Evolutionary conservation across 2,329 filamentous ascomycete genomes (phyloP).

Genomic region (Curvularia hawaiiensis): DNA sequence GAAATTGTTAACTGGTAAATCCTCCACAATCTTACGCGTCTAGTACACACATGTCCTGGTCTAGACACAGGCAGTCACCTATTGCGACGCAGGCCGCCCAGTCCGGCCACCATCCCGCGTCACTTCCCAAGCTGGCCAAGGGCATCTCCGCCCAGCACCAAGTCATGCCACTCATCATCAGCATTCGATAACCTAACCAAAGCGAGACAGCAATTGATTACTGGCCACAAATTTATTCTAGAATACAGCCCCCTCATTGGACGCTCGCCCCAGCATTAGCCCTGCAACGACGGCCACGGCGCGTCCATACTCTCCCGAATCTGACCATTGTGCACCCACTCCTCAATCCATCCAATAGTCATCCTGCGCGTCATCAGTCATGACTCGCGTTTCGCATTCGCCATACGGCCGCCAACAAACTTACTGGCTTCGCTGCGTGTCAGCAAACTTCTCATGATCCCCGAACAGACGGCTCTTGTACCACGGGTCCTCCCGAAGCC

Average conservation of each 20-base stretch:
- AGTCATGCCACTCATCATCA: not conserved
- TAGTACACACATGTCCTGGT: not conserved
- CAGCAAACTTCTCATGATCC: constrained; percentile 58
- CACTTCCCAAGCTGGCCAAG: not conserved
- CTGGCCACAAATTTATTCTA: not conserved
- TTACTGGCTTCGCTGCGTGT: constrained; percentile 52
- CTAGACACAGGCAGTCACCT: not conserved
- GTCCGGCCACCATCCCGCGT: not conserved
- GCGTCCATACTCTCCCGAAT: constrained; percentile 16
- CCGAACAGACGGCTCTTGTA: constrained; percentile 53
- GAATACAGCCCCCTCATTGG: not conserved
- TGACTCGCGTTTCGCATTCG: not conserved
- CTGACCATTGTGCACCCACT: constrained; percentile 50
- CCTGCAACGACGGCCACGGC: constrained; percentile 5
- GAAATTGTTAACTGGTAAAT: not conserved
- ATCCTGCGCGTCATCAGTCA: constrained; percentile 41
- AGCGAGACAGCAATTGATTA: not conserved
- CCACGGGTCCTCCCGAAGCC: constrained; percentile 57
- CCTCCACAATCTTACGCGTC: not conserved
- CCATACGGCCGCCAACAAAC: constrained; percentile 13
- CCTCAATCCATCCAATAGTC: constrained; percentile 55
- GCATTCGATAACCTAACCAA: not conserved
- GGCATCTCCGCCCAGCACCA: not conserved
- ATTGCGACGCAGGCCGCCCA: not conserved
- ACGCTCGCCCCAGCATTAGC: not conserved